These are phyloP conservation scores for Annulohypoxylon bovei DNA, from an alignment of 495 filamentous ascomycete genomes.

Conservation along the genomic window DNA sequence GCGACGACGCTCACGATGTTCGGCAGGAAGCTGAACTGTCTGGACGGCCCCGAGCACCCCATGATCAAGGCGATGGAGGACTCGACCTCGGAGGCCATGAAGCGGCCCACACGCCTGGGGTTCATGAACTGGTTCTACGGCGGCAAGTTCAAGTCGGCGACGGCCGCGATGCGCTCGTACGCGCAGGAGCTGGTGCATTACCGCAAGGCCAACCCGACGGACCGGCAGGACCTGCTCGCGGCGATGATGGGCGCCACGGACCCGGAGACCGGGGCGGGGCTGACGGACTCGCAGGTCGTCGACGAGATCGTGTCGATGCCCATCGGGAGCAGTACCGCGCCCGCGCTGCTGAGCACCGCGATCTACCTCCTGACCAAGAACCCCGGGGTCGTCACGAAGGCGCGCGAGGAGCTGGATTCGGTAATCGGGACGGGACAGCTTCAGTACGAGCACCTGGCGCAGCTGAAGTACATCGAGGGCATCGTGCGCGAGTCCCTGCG, in stretches of 20 bases:
- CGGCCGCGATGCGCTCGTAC: slow-evolving; percentile 60
- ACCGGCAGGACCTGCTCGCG: slow-evolving; percentile 75
- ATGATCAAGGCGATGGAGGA: slow-evolving; percentile 73
- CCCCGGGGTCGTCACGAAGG: slow-evolving; percentile 66
- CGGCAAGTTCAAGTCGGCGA: slow-evolving; percentile 65
- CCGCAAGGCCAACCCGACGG: slow-evolving; percentile 65
- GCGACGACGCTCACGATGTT: slow-evolving; percentile 69
- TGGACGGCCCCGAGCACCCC: slow-evolving; percentile 68
- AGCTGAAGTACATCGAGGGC: slow-evolving; percentile 71
- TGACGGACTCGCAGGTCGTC: slow-evolving; percentile 69
- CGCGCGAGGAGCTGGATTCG: slow-evolving; percentile 72
- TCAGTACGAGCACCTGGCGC: slow-evolving; percentile 63
- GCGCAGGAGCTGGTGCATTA: slow-evolving; percentile 67
- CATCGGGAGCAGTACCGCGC: slow-evolving; percentile 57
- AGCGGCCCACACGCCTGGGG: slow-evolving; percentile 62
- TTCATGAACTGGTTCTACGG: slow-evolving; percentile 65
- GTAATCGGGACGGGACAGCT: slow-evolving; percentile 66
- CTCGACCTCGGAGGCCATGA: slow-evolving; percentile 67
- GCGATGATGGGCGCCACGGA: slow-evolving; percentile 72
- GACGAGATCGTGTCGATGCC: slow-evolving; percentile 74
- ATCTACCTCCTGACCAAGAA: slow-evolving; percentile 71
- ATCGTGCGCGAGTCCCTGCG: slow-evolving; percentile 73
- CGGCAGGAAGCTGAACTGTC: slow-evolving; percentile 74
- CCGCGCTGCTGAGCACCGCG: slow-evolving; percentile 61
- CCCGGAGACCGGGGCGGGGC: slow-evolving; percentile 67